Percentiles rank a stretch among this genome's conserved stretches.
These are phyloP conservation scores for Hortiboletus campestris DNA, from an alignment of 768 basidiomycete genomes.

Conservation along the genomic window DNA sequence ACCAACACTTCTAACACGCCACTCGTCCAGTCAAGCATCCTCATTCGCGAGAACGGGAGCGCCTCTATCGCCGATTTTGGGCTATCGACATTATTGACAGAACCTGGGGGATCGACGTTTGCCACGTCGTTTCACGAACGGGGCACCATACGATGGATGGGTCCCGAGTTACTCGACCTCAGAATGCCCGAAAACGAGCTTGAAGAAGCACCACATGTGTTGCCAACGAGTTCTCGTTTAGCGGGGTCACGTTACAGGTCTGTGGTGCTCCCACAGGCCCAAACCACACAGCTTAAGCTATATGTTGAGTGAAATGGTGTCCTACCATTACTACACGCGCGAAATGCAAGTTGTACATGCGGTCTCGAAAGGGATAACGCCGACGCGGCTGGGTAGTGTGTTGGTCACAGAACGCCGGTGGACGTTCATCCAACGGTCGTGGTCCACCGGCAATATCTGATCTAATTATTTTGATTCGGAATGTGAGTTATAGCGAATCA, in stretches of 20 bases:
- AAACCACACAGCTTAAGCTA: neutral
- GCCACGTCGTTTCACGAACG: neutral
- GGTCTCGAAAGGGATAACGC: slow-evolving; percentile 1
- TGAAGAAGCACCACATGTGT: neutral
- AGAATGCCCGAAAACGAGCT: neutral
- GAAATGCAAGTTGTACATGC: slow-evolving; percentile 10
- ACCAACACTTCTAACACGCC: neutral
- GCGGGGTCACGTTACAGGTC: slow-evolving; percentile 1
- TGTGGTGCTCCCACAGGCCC: neutral
- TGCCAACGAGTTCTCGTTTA: slow-evolving; percentile 5
- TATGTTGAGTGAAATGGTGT: slow-evolving; percentile 5
- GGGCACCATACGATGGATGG: neutral
- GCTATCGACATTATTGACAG: slow-evolving; percentile 3
- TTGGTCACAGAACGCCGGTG: slow-evolving; percentile 4
- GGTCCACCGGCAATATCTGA: slow-evolving; percentile 25
- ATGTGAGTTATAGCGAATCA: too few relatives aligned
- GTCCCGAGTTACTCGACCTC: slow-evolving; percentile 3
- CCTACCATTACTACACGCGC: slow-evolving; percentile 11
- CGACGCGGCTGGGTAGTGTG: neutral
- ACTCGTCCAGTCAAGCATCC: slow-evolving; percentile 2
- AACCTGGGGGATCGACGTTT: slow-evolving; percentile 1
- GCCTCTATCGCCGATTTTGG: slow-evolving; percentile 6
- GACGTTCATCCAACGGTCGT: slow-evolving; percentile 13
- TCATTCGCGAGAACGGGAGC: neutral
- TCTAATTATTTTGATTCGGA: too few relatives aligned